Evolutionary conservation across 495 filamentous ascomycete genomes (phyloP), one percentile per base, ranked within the genome.

Genomic region (Immersiella caudata): DNA sequence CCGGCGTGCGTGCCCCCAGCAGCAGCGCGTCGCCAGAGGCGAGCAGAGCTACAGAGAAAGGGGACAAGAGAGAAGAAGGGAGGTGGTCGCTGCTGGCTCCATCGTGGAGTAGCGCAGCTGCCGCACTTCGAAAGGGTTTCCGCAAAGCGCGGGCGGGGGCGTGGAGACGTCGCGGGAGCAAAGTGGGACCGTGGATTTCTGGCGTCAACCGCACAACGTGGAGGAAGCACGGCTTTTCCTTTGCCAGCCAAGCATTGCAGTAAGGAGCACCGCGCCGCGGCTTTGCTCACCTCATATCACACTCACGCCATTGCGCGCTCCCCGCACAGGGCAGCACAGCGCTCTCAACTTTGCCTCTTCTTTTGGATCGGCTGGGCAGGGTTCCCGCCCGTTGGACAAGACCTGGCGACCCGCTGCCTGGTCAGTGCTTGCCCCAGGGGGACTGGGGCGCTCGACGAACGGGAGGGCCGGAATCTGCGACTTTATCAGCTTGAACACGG

Each of bases 401-500:
- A 54, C 24, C 11, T 29, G 20, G 35, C n/a, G 57, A 56, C 59
- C 46, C 58, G 56, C 58, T 22, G 27, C 21, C 33, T 56, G 64
- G 60, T 63, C 49, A 62, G 60, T 64, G 65, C 67, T 68, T 57
- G 26, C 57, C 59, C 70, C 54, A 49, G 12, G 60, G 66, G 55
- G 11, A 6, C n/a, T n/a, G 18, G 55, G 8, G 25, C 35, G n/a
- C 20, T 7, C n/a, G 57, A 60, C 68, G 67, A 68, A 70, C 60
- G 52, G 67, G 70, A 67, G 56, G 68, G 59, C 64, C 25, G 29
- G 51, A 72, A 68, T 67, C 61, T 70, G 70, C 70, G 70, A 72
- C 70, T 70, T 72, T 72, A 72, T 73, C 71, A 65, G 66, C 63
- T 35, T 71, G 71, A 67, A 66, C 66, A 73, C 71, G 64, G 68